phyloP scores from a whole-genome alignment of 495 filamentous ascomycete species.

The Umbilicaria muhlenbergii region DNA sequence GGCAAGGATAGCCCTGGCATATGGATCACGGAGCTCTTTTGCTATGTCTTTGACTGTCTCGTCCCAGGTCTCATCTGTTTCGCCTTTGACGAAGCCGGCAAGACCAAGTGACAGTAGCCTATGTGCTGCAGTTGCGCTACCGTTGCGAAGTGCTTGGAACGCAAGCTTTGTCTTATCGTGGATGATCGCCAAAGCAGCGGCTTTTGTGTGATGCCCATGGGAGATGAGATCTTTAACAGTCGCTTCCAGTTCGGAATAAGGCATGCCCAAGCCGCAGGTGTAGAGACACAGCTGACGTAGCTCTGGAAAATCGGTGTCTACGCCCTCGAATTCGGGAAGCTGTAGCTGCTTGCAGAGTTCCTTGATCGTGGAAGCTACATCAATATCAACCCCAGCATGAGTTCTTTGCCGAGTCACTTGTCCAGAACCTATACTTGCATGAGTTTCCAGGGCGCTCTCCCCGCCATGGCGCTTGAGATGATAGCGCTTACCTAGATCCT shows the following conservation, averaged over 20 bases:
- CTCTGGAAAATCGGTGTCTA: conserved; percentile 48
- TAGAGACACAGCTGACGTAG: conserved; percentile 67
- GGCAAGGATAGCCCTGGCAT: conserved; percentile 78
- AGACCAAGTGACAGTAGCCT: conserved; percentile 39
- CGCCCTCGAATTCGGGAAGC: conserved; percentile 31
- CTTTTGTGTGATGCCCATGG: conserved; percentile 60
- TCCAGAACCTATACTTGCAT: no score
- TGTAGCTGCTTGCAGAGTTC: conserved; percentile 31
- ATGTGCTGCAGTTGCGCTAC: conserved; percentile 27
- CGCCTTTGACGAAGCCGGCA: conserved; percentile 35
- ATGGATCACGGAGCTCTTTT: conserved; percentile 60
- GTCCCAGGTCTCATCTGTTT: conserved; percentile 35
- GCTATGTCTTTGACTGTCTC: conserved; percentile 43
- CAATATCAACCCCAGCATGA: background rate
- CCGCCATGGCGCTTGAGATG: background rate
- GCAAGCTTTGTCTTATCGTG: conserved; percentile 47
- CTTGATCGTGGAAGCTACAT: conserved; percentile 34
- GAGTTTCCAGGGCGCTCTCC: no score
- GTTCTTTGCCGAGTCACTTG: no score
- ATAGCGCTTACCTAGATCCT: conserved; percentile 42
- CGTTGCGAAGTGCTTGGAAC: conserved; percentile 27
- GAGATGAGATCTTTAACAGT: conserved; percentile 40
- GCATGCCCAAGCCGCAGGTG: conserved; percentile 58
- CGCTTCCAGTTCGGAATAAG: conserved; percentile 44
- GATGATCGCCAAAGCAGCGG: conserved; percentile 62